Conservation (phyloP, 2,329 filamentous ascomycete genomes). For the Sporothrix dimorphospora region DNA sequence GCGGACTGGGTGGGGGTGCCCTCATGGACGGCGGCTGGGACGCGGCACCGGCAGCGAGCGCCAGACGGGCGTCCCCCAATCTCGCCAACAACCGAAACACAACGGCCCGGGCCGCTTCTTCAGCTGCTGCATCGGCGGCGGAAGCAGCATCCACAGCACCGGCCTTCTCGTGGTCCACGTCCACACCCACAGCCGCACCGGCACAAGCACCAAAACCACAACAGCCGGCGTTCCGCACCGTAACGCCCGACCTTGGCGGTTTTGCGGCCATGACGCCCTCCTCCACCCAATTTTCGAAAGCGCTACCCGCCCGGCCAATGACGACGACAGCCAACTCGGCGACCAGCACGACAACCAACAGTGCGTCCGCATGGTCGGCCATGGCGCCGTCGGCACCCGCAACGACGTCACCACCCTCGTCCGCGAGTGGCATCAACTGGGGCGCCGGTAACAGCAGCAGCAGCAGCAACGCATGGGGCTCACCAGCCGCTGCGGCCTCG, state of each 20-base stretch:
- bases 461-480: slow-evolving; percentile 35
- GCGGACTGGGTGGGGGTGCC: slow-evolving; percentile 2
- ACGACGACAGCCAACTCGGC: slow-evolving; percentile 17
- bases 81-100: slow-evolving; percentile 6
- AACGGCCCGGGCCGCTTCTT: slow-evolving; percentile 34
- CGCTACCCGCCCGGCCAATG: slow-evolving; percentile 52
- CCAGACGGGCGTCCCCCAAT: slow-evolving; percentile 16
- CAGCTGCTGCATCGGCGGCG: slow-evolving; percentile 37
- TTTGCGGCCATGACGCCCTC: slow-evolving; percentile 61
- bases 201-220: slow-evolving; percentile 34
- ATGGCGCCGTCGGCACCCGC: slow-evolving; percentile 47
- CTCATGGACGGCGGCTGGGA: slow-evolving; percentile 33
- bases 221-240: slow-evolving; percentile 53
- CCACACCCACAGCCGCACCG: slow-evolving; percentile 52
- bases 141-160: slow-evolving; percentile 44
- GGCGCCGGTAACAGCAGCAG: slow-evolving; percentile 46
- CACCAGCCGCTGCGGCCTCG: slow-evolving; percentile 30
- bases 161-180: slow-evolving; percentile 68
- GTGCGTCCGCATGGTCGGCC: slow-evolving; percentile 37
- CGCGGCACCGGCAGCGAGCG: background rate
- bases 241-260: slow-evolving; percentile 60
- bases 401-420: slow-evolving; percentile 31
- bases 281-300: slow-evolving; percentile 65
- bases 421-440: slow-evolving; percentile 54
- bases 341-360: background rate